phyloP scores from a whole-genome alignment of 331 rosid species.

The Malus hybrid region DNA sequence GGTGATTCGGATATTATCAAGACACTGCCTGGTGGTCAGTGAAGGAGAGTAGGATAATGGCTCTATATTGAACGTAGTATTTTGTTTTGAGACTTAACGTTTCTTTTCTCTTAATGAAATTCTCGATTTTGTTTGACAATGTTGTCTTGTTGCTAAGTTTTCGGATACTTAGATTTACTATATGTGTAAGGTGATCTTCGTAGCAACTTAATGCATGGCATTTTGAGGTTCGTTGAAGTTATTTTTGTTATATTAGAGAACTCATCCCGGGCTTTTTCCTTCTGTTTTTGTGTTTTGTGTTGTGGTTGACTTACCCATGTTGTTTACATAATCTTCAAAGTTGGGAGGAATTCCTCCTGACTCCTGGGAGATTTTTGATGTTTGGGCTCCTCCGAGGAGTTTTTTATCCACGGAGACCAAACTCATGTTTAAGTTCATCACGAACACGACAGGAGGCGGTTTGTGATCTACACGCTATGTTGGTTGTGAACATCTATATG shows the following conservation, averaged over 20 bases:
- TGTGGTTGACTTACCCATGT: background rate
- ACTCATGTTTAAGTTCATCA: no score
- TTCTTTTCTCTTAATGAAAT: background rate
- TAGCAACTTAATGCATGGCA: background rate
- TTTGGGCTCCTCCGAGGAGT: no score
- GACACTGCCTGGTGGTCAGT: slow-evolving; percentile 38
- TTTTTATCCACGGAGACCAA: no score
- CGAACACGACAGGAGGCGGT: no score
- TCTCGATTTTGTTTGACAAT: background rate
- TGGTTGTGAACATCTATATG: no score
- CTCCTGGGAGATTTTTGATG: no score
- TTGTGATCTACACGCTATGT: no score
- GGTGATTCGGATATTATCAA: slow-evolving; percentile 60
- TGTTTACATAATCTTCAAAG: background rate
- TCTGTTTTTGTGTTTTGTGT: background rate
- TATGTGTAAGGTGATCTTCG: background rate
- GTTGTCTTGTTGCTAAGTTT: background rate
- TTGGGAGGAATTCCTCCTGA: no score
- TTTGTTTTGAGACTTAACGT: background rate
- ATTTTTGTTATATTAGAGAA: background rate
- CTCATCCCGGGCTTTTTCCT: background rate
- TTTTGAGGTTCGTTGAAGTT: background rate
- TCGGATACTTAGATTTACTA: background rate
- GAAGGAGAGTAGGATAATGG: background rate
- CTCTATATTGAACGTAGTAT: background rate